Evolutionary conservation across 768 basidiomycete genomes (phyloP).

Genomic region (Lenzites betulinus): DNA sequence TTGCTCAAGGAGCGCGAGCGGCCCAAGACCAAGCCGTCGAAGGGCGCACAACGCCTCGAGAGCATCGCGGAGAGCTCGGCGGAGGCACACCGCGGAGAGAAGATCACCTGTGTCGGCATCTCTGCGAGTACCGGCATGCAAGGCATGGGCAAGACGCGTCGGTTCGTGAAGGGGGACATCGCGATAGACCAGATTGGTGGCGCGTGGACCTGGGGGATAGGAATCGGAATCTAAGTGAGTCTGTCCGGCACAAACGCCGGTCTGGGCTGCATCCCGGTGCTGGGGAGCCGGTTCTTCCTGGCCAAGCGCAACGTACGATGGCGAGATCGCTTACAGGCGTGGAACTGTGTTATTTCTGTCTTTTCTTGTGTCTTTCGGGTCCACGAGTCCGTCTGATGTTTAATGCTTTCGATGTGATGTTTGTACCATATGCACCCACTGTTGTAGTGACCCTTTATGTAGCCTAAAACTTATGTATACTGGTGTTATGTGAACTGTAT

Average conservation of each 20-base stretch:
- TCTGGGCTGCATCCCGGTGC: no score
- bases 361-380: neutral
- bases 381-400: no score
- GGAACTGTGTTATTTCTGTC: neutral
- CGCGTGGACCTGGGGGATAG: neutral
- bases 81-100: neutral
- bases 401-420: neutral
- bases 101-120: constrained; percentile 16
- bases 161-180: constrained; percentile 22
- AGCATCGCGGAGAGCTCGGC: constrained; percentile 16
- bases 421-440: constrained; percentile 1
- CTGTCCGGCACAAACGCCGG: no score
- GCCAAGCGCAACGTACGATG: neutral
- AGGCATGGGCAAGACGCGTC: constrained; percentile 20
- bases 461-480: neutral
- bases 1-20: constrained; percentile 7
- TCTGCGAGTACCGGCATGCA: constrained; percentile 18
- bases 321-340: neutral
- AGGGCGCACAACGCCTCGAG: constrained; percentile 7
- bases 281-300: constrained; percentile 12
- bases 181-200: constrained; percentile 18
- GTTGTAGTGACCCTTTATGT: neutral
- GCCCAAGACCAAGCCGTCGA: constrained; percentile 11
- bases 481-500: neutral
- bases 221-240: no score